Percentiles rank a stretch among this genome's conserved stretches.
These are phyloP conservation scores for Blastocystis sp. DNA, from an alignment of 352 stramenopile species.

Conservation along the genomic window DNA sequence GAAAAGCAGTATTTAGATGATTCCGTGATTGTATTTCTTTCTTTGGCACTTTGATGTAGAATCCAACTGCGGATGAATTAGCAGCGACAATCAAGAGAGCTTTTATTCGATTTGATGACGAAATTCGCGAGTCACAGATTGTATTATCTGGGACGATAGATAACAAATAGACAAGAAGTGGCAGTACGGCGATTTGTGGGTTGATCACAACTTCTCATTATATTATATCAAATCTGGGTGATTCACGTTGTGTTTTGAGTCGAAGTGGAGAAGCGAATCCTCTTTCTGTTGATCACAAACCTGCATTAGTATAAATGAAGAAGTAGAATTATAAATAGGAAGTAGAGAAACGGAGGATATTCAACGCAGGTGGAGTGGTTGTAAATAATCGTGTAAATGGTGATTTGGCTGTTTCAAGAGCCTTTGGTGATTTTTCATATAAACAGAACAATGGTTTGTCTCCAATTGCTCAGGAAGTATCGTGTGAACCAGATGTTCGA, in stretches of 20 bases:
- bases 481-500: conserved; percentile 78
- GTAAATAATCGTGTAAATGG: conserved; percentile 69
- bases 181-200: conserved; percentile 63
- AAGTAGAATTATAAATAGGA: conserved; percentile 4
- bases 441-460: conserved; percentile 63
- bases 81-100: background rate
- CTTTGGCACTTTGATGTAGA: background rate
- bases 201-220: conserved; percentile 64
- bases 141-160: background rate
- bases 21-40: background rate
- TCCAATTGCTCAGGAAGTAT: conserved; percentile 71
- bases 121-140: conserved; percentile 57
- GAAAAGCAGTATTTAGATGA: background rate
- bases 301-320: conserved; percentile 69
- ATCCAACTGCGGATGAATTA: background rate
- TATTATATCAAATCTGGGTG: conserved; percentile 61
- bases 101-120: conserved; percentile 64
- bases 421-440: conserved; percentile 67
- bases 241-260: conserved; percentile 64
- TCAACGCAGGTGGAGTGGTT: conserved; percentile 65
- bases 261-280: conserved; percentile 65
- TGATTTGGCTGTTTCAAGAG: conserved; percentile 65
- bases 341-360: conserved; percentile 65
- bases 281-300: conserved; percentile 83
- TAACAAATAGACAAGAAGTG: conserved; percentile 43